Base-by-base conservation (phyloP, 805 yeast genomes). In the Yarrowia sp. region DNA sequence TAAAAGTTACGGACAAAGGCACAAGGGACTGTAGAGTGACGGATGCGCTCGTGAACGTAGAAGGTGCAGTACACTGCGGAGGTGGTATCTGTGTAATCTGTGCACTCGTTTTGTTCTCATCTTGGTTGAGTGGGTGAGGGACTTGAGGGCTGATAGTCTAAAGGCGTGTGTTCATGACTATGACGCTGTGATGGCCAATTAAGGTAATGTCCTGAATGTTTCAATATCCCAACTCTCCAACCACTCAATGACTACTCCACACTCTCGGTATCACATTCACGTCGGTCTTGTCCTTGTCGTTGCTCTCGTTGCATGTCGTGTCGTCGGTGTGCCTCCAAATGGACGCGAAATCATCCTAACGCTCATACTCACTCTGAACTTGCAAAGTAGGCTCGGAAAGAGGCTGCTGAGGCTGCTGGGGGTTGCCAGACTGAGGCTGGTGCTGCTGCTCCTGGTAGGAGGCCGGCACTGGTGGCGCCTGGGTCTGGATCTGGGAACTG, bases 371-470 rank as follows among this genome's bases (percentile, higher is more conserved):
- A 58, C 64, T 58, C 50, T 58, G 64, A 58, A 28, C 51, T 14
- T 58, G 64, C 51, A 58, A 36, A 15, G 50, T 58, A 11, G 50
- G 51, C 41, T 58, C 51, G 64, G 64, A 43, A 58, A 44, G 51
- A 32, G 64, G 51, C 51, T 57, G 63, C 4, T 50, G 53, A 22
- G 38, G 39, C 8, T 31, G 18, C 15, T 43, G 44, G 33, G 11
- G 32, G 17, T 22, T 43, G 15, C 15, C 48, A 44, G 48, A 22
- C 32, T 8, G 15, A 14, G 48, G 32, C 48, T 44, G 33, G 35
- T 3, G 35, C 48, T 48, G 38, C 38, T 3, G 38, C 39, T 48
- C 43, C 33, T 36, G 42, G 42, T 50, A 35, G 13, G 57, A 50
- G n/a, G 41, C 17, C 8, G 57, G 57, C 31, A 50, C 57, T 35